Evolutionary conservation across 208 protist species (phyloP).

Genomic region (Acanthamoeba triangularis): DNA sequence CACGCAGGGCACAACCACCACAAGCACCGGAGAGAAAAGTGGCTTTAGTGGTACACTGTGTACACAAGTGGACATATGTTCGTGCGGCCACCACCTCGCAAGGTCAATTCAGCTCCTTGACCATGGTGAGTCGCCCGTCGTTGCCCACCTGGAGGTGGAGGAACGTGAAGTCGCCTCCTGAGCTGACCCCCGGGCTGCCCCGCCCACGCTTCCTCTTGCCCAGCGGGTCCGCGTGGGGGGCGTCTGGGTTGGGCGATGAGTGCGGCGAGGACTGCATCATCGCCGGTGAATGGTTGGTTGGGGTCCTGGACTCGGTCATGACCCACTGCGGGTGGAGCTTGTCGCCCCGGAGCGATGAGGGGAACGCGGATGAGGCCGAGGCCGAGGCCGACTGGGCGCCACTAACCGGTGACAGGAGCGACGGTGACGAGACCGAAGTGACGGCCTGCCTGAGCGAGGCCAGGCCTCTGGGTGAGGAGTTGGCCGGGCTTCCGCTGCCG

Average conservation of each 20-base stretch:
- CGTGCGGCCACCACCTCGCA: too few species aligned
- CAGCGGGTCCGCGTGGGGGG: too few species aligned
- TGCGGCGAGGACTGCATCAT: not conserved
- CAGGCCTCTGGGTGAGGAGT: not conserved
- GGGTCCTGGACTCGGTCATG: not conserved
- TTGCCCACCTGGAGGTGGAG: conserved; percentile 43
- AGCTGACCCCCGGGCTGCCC: not conserved
- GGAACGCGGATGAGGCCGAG: not conserved
- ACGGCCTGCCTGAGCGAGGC: not conserved
- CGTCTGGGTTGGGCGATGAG: not conserved
- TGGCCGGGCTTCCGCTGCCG: not conserved
- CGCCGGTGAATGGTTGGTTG: not conserved
- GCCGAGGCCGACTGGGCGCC: not conserved
- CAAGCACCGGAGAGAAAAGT: too few species aligned
- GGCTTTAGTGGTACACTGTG: too few species aligned
- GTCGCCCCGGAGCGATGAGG: not conserved
- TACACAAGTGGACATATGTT: too few species aligned
- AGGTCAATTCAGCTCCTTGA: conserved; percentile 31
- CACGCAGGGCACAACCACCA: too few species aligned
- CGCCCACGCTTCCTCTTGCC: conserved; percentile 6
- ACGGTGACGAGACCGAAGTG: not conserved
- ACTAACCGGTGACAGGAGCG: not conserved
- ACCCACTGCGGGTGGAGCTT: conserved; percentile 28
- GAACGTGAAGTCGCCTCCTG: conserved; percentile 25
- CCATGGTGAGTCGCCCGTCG: conserved; percentile 29